Conservation (phyloP, 2,329 filamentous ascomycete genomes). For the Macrophomina tecta region DNA sequence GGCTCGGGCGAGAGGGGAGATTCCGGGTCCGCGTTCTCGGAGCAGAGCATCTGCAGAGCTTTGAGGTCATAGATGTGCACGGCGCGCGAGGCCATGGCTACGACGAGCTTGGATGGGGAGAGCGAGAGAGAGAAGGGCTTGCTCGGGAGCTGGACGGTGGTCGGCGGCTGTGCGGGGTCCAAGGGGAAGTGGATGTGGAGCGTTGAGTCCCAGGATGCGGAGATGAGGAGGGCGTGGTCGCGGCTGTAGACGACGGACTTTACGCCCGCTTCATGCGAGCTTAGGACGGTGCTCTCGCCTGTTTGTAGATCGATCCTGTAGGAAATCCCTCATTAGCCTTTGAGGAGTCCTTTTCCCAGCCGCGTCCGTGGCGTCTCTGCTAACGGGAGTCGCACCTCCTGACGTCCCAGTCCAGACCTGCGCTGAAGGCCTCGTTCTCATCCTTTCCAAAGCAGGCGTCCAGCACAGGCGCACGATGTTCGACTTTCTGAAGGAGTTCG, state of each 20-base stretch:
- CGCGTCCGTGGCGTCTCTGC: not conserved
- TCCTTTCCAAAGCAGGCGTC: conserved; percentile 88
- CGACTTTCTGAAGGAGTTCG: conserved; percentile 73
- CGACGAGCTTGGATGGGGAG: conserved; percentile 85
- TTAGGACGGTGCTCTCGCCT: conserved; percentile 75
- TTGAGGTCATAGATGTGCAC: conserved; percentile 92
- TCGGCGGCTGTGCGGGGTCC: conserved; percentile 59
- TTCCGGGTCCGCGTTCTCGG: conserved; percentile 52
- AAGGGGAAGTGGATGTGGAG: conserved; percentile 79
- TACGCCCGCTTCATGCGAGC: conserved; percentile 79
- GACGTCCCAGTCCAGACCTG: conserved; percentile 86
- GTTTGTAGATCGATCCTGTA: conserved; percentile 72
- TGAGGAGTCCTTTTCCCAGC: not conserved
- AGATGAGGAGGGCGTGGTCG: conserved; percentile 78
- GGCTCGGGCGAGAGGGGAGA: conserved; percentile 67
- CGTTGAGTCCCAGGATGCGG: conserved; percentile 91
- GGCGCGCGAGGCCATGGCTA: conserved; percentile 93
- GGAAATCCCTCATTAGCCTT: conserved; percentile 28
- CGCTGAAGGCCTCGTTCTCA: conserved; percentile 84
- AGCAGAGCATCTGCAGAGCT: conserved; percentile 64
- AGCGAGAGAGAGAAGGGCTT: conserved; percentile 86
- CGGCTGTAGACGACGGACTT: conserved; percentile 83
- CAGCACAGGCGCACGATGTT: conserved; percentile 83
- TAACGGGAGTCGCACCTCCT: conserved; percentile 62
- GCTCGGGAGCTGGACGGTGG: conserved; percentile 73